These are phyloP conservation scores for Moniliophthora roreri DNA, from an alignment of 1,284 basidiomycete species.

Conservation along the genomic window DNA sequence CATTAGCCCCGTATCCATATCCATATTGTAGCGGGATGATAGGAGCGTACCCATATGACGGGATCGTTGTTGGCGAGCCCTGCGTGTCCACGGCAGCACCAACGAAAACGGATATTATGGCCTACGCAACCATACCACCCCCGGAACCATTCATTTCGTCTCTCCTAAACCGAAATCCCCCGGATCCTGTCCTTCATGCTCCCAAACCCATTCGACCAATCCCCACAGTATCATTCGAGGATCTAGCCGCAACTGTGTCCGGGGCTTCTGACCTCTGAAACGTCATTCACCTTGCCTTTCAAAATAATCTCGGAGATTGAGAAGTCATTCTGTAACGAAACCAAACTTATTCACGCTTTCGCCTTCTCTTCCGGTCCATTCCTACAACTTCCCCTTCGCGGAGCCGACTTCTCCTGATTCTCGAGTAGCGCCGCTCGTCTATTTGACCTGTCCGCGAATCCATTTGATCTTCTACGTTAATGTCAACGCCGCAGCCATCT, in stretches of 20 bases:
- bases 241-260: constrained; percentile 6
- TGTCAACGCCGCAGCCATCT: too few relatives aligned
- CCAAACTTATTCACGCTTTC: too few relatives aligned
- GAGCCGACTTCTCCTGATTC: too few relatives aligned
- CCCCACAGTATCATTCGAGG: constrained; percentile 9
- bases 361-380: too few relatives aligned
- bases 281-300: background rate
- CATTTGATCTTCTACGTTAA: too few relatives aligned
- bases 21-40: background rate
- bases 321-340: too few relatives aligned
- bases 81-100: too few relatives aligned
- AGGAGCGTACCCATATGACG: background rate
- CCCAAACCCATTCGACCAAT: constrained; percentile 12
- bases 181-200: constrained; percentile 11
- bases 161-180: constrained; percentile 1
- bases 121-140: background rate
- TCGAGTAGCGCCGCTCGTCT: too few relatives aligned
- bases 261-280: background rate
- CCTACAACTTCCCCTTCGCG: too few relatives aligned
- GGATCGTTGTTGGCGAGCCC: background rate
- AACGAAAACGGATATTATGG: background rate
- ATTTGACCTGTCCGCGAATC: too few relatives aligned
- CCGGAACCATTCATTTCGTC: constrained; percentile 2
- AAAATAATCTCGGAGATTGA: too few relatives aligned
- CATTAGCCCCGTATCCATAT: background rate